Evolutionary conservation across 2,329 filamentous ascomycete genomes (phyloP).

Genomic region (Talaromyces marneffei): DNA sequence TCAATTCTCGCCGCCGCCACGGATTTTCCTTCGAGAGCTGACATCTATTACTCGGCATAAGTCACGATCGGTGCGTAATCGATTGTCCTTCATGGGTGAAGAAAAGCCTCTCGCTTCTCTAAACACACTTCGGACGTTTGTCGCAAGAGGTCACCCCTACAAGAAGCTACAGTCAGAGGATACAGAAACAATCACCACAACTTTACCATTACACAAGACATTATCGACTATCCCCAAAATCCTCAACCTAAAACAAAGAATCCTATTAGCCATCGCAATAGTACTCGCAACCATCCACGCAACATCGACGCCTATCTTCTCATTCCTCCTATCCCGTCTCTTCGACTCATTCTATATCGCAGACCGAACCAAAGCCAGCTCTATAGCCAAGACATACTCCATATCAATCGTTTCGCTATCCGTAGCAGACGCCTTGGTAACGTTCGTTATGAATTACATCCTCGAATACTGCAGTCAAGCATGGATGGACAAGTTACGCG

Average conservation of each 20-base stretch:
- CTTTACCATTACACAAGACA: conserved; percentile 47
- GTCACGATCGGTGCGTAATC: neutral
- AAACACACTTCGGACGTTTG: neutral
- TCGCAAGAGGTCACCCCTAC: neutral
- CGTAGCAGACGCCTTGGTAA: conserved; percentile 57
- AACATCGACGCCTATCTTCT: conserved; percentile 65
- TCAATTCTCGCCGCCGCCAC: neutral
- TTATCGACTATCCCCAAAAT: conserved; percentile 65
- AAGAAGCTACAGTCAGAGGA: neutral
- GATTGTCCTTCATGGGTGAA: neutral
- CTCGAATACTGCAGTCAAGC: conserved; percentile 65
- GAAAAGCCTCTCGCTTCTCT: neutral
- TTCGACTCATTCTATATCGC: conserved; percentile 61
- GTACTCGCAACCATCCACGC: conserved; percentile 60
- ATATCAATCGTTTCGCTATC: conserved; percentile 64
- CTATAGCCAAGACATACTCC: conserved; percentile 59
- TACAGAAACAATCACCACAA: neutral
- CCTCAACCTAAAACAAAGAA: conserved; percentile 48
- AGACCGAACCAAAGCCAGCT: conserved; percentile 41
- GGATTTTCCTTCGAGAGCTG: neutral
- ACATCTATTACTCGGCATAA: neutral
- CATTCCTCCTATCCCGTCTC: conserved; percentile 67
- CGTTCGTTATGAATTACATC: conserved; percentile 62
- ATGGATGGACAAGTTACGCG: conserved; percentile 70
- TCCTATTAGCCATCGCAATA: conserved; percentile 56